phyloP scores from a whole-genome alignment of 768 basidiomycete species.

The Boletus reticuloceps region DNA sequence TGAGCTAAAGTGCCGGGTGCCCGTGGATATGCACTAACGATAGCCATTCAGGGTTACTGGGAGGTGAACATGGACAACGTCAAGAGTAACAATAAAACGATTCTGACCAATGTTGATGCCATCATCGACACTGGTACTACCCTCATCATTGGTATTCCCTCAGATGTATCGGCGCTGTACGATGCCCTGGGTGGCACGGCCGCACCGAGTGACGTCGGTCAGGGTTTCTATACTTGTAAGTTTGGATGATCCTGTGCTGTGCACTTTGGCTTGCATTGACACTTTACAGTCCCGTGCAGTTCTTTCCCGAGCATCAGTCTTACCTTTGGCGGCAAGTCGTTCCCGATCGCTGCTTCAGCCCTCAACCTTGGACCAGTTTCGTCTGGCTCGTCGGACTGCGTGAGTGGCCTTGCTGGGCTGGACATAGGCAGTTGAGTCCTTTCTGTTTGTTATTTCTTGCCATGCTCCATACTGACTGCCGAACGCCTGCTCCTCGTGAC shows the following conservation, averaged over 20 bases:
- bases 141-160: slow-evolving; percentile 3
- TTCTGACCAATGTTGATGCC: slow-evolving; percentile 3
- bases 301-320: slow-evolving; percentile 30
- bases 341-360: slow-evolving; percentile 27
- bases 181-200: slow-evolving; percentile 1
- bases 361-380: slow-evolving; percentile 38
- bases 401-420: slow-evolving; percentile 28
- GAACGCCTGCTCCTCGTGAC: background rate
- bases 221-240: slow-evolving; percentile 32
- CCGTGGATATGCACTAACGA: background rate
- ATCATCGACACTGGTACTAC: slow-evolving; percentile 24
- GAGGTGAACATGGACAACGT: slow-evolving; percentile 11
- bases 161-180: background rate
- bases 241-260: background rate
- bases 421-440: slow-evolving; percentile 1
- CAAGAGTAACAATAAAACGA: background rate
- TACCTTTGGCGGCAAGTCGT: slow-evolving; percentile 36
- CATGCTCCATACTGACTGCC: background rate
- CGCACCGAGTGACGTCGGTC: slow-evolving; percentile 12
- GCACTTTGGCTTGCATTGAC: background rate
- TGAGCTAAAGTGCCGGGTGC: background rate
- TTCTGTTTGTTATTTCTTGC: background rate
- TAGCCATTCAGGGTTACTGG: slow-evolving; percentile 9
- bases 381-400: slow-evolving; percentile 24
- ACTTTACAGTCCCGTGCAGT: slow-evolving; percentile 25